Conservation (phyloP, 352 stramenopile species). For the Nothophytophthora sp. region DNA sequence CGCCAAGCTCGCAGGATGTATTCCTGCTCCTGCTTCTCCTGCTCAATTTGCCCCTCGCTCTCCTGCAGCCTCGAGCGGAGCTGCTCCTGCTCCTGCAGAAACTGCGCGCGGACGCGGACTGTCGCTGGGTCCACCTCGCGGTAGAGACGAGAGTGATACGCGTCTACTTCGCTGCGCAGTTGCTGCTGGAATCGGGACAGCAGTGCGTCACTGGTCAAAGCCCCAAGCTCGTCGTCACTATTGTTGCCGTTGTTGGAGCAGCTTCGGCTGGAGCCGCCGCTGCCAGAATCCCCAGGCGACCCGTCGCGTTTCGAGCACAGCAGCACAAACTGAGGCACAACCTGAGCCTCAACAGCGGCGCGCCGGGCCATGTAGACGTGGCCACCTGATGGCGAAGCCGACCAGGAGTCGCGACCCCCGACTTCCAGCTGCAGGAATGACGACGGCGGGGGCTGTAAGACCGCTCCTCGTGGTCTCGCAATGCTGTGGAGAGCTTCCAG, state of each 20-base stretch:
- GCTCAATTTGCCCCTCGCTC: conserved; percentile 23
- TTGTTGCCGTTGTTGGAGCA: neutral
- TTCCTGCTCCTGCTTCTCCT: conserved; percentile 37
- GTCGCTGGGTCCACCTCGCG: conserved; percentile 36
- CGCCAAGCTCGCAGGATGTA: conserved; percentile 25
- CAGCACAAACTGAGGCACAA: conserved; percentile 42
- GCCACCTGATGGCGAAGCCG: conserved; percentile 7
- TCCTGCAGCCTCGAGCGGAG: conserved; percentile 23
- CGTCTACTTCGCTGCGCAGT: conserved; percentile 30
- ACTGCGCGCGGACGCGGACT: conserved; percentile 23
- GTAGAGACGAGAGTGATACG: conserved; percentile 31
- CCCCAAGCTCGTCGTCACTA: neutral
- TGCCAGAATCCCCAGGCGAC: neutral
- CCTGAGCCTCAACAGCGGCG: conserved; percentile 10
- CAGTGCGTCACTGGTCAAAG: conserved; percentile 10
- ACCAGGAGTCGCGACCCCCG: conserved; percentile 8
- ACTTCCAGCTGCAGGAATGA: conserved; percentile 42
- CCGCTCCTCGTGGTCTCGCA: conserved; percentile 19
- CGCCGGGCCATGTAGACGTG: conserved; percentile 38
- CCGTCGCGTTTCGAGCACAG: conserved; percentile 27
- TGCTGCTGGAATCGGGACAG: conserved; percentile 24
- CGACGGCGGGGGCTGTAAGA: conserved; percentile 26
- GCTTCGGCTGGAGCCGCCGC: neutral
- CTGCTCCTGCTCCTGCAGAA: conserved; percentile 23
- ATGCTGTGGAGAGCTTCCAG: conserved; percentile 22